Conservation (phyloP, 164 flowering plant genomes). For the Vitis cinerea region DNA sequence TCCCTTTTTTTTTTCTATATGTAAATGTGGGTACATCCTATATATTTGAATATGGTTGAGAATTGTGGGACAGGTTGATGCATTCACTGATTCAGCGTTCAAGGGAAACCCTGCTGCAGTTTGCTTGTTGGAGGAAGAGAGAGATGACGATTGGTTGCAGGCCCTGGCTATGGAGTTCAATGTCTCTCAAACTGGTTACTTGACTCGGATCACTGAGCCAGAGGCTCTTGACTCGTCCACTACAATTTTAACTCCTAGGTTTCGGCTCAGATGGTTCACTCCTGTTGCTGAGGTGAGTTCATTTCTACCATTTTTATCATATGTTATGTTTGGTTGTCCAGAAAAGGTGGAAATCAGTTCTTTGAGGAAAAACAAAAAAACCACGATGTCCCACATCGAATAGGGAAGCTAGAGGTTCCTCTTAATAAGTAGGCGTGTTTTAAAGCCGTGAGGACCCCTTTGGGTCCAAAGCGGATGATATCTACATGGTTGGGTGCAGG, state of each 20-base stretch:
- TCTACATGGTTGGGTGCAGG: too few species aligned
- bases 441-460: too few species aligned
- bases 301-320: neutral
- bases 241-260: constrained; percentile 34
- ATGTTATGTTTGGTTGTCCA: neutral
- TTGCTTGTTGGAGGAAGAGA: constrained; percentile 71
- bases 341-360: neutral
- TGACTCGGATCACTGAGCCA: constrained; percentile 37
- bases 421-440: too few species aligned
- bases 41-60: neutral
- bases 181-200: constrained; percentile 55
- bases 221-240: neutral
- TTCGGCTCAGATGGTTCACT: constrained; percentile 83
- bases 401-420: too few species aligned
- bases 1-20: neutral
- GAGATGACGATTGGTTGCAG: constrained; percentile 65
- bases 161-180: constrained; percentile 78
- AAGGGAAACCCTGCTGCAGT: constrained; percentile 93
- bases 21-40: neutral
- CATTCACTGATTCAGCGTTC: constrained; percentile 72
- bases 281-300: constrained; percentile 64
- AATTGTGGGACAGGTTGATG: constrained; percentile 60
- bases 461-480: too few species aligned
- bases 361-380: too few species aligned
- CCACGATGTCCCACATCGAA: too few species aligned